phyloP scores from a whole-genome alignment of 768 basidiomycete genomes.

The Crassisporium funariophilum region DNA sequence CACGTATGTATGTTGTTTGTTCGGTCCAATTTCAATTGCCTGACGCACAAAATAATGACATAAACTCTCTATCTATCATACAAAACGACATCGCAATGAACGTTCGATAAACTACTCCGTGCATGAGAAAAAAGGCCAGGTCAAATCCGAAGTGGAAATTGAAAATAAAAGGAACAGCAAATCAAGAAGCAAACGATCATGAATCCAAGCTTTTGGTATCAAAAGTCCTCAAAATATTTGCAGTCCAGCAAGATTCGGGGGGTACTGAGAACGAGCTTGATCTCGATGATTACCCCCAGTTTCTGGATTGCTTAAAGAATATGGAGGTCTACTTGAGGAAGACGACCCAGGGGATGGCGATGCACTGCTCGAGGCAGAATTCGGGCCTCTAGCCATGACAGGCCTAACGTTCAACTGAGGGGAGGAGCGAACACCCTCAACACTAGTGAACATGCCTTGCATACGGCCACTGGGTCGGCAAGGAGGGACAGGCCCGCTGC shows the following conservation, averaged over 20 bases:
- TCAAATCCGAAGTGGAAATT: too few relatives aligned
- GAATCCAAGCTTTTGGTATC: too few relatives aligned
- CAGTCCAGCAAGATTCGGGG: constrained; percentile 18
- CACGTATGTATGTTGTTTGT: too few relatives aligned
- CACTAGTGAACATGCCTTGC: constrained; percentile 23
- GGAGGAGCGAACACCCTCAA: constrained; percentile 14
- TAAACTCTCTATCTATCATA: too few relatives aligned
- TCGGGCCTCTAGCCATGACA: constrained; percentile 13
- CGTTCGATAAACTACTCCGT: too few relatives aligned
- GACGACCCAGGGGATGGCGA: constrained; percentile 18
- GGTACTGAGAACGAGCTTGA: constrained; percentile 13
- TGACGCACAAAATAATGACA: too few relatives aligned
- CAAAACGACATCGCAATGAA: too few relatives aligned
- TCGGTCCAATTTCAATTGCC: too few relatives aligned
- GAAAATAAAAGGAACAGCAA: too few relatives aligned
- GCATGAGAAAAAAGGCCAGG: too few relatives aligned
- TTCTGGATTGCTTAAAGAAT: constrained; percentile 23
- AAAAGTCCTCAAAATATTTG: constrained; percentile 16
- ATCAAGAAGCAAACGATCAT: too few relatives aligned
- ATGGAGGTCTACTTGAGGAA: constrained; percentile 13
- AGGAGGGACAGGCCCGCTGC: constrained; percentile 13
- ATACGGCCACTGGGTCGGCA: constrained; percentile 29
- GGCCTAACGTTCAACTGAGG: constrained; percentile 21
- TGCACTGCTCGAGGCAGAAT: constrained; percentile 16
- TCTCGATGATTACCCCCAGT: constrained; percentile 2